Conservation (phyloP, 148 eudicot genomes). For the Chenopodium quinoa region DNA sequence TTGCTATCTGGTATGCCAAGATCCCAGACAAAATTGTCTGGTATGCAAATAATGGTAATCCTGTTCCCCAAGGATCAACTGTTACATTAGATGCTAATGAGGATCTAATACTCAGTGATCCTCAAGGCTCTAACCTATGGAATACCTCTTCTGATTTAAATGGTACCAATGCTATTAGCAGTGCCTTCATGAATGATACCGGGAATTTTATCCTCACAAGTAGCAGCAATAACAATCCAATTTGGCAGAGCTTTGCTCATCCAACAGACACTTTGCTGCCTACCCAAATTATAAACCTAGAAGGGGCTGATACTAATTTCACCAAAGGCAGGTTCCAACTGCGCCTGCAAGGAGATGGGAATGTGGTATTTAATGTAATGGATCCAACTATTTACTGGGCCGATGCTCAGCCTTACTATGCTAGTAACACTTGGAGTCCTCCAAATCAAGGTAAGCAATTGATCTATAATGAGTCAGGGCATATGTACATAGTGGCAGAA, state of each 20-base stretch:
- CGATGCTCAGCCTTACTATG: conserved; percentile 28
- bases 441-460: conserved; percentile 23
- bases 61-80: conserved; percentile 35
- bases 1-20: conserved; percentile 46
- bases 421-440: conserved; percentile 4
- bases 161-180: not conserved
- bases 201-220: conserved; percentile 41
- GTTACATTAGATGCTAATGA: conserved; percentile 24
- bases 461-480: conserved; percentile 25
- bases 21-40: conserved; percentile 50
- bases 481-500: conserved; percentile 23
- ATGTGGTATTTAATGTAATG: conserved; percentile 35
- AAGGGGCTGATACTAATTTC: conserved; percentile 26
- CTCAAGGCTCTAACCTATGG: conserved; percentile 35
- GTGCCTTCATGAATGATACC: conserved; percentile 42
- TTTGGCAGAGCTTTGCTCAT: conserved; percentile 48
- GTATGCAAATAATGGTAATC: conserved; percentile 33
- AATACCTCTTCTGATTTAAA: conserved; percentile 1
- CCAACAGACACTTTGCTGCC: conserved; percentile 52
- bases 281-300: conserved; percentile 27
- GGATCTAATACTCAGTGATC: conserved; percentile 45
- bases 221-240: not conserved
- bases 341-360: conserved; percentile 26
- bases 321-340: conserved; percentile 43
- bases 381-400: conserved; percentile 1